These are phyloP conservation scores for Magnaporthiopsis poae DNA, from an alignment of 2,329 filamentous ascomycete species.

Conservation along the genomic window DNA sequence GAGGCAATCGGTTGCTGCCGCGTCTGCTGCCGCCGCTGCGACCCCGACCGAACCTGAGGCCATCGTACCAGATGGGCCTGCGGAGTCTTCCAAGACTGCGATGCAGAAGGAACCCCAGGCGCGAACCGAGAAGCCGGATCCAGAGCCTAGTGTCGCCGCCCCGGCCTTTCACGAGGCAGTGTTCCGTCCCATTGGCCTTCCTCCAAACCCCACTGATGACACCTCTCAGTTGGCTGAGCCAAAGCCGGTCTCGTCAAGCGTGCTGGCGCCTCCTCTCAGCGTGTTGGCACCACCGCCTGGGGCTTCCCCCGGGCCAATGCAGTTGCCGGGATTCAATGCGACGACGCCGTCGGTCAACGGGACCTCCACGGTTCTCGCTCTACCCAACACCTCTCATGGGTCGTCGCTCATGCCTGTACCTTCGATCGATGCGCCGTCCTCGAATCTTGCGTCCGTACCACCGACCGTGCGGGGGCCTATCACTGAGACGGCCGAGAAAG, in stretches of 20 bases:
- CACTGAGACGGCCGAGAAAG: neutral
- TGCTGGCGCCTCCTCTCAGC: slow-evolving; percentile 11
- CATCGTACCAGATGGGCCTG: neutral
- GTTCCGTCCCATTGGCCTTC: slow-evolving; percentile 11
- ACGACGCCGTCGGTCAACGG: slow-evolving; percentile 10
- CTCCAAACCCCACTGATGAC: neutral
- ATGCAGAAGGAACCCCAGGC: neutral
- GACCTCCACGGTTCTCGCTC: slow-evolving; percentile 20
- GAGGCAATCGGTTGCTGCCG: slow-evolving; percentile 26
- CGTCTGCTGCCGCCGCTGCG: slow-evolving; percentile 15
- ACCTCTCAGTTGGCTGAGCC: neutral
- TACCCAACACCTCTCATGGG: slow-evolving; percentile 17
- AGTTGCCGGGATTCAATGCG: slow-evolving; percentile 15
- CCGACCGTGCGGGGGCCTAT: neutral
- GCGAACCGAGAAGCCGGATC: neutral
- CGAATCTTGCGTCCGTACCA: neutral
- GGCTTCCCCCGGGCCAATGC: slow-evolving; percentile 14
- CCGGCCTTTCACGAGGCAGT: slow-evolving; percentile 10
- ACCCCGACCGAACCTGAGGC: slow-evolving; percentile 12
- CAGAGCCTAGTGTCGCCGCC: slow-evolving; percentile 4
- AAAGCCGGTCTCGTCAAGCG: slow-evolving; percentile 1
- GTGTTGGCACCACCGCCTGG: slow-evolving; percentile 17
- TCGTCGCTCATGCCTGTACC: slow-evolving; percentile 16
- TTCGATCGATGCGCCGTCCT: neutral
- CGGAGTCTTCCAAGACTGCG: neutral